These are phyloP conservation scores for Crithidia mellificae DNA, from an alignment of 208 protist genomes.

Conservation along the genomic window DNA sequence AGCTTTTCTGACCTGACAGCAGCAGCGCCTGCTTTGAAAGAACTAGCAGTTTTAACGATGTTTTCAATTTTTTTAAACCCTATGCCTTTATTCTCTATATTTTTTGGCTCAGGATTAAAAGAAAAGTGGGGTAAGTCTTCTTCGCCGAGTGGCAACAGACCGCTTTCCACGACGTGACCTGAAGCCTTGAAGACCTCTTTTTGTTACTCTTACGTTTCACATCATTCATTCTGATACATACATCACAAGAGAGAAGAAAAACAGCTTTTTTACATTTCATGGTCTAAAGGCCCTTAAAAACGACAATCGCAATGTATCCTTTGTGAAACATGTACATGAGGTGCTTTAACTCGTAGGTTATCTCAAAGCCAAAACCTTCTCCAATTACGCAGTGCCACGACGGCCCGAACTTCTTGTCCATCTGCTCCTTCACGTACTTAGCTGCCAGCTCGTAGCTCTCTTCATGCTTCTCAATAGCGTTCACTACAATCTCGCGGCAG, in stretches of 20 bases:
- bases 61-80: too few species aligned
- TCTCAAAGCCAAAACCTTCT: slow-evolving; percentile 94
- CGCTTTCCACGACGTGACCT: too few species aligned
- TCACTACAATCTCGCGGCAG: slow-evolving; percentile 93
- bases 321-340: slow-evolving; percentile 95
- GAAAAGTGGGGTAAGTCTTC: too few species aligned
- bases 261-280: slow-evolving; percentile 10
- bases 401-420: slow-evolving; percentile 95
- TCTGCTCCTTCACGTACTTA: slow-evolving; percentile 93
- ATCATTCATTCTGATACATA: slow-evolving; percentile 8
- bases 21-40: too few species aligned
- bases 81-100: too few species aligned
- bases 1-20: too few species aligned
- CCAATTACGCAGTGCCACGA: slow-evolving; percentile 96
- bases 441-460: slow-evolving; percentile 93
- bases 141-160: too few species aligned
- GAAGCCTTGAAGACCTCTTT: too few species aligned
- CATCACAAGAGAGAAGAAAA: slow-evolving; percentile 13
- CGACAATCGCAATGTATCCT: slow-evolving; percentile 90
- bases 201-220: neutral
- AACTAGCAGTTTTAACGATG: too few species aligned
- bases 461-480: slow-evolving; percentile 92
- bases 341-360: slow-evolving; percentile 94
- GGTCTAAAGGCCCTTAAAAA: slow-evolving; percentile 93
- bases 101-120: too few species aligned